phyloP scores from a whole-genome alignment of 164 flowering plant species.

The Buxus sempervirens region DNA sequence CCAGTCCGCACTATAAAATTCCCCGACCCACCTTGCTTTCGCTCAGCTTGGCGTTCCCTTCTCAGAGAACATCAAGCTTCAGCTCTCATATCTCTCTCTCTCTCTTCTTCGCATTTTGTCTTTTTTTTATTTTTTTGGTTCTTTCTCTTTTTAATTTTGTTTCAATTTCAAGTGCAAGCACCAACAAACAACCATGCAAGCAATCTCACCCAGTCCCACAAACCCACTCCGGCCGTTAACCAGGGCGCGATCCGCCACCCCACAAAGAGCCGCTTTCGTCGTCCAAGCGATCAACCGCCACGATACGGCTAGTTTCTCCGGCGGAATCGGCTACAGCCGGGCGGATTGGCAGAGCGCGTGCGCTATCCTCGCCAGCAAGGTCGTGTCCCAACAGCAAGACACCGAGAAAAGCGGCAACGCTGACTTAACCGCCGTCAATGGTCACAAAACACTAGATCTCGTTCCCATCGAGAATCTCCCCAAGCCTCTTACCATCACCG shows the following conservation, averaged over 20 bases:
- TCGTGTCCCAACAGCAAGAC: conserved; percentile 13
- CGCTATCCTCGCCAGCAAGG: conserved; percentile 28
- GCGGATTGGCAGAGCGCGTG: conserved; percentile 30
- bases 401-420: conserved; percentile 9
- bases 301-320: conserved; percentile 6
- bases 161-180: background rate
- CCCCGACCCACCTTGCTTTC: background rate
- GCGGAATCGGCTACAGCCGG: conserved; percentile 9
- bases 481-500: conserved; percentile 18
- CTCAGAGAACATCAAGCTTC: conserved; percentile 2
- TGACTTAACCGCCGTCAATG: conserved; percentile 17
- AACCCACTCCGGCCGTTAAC: background rate
- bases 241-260: background rate
- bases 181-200: conserved; percentile 5
- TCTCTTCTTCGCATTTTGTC: background rate
- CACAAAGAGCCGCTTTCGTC: background rate
- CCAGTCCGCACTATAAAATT: conserved; percentile 12
- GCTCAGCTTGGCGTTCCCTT: conserved; percentile 21
- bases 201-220: conserved; percentile 6
- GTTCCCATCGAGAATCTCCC: conserved; percentile 20
- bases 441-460: conserved; percentile 24
- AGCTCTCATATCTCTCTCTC: conserved; percentile 2
- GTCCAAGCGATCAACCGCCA: conserved; percentile 4
- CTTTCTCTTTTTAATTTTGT: background rate
- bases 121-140: background rate